Evolutionary conservation across 306 rosid genomes (phyloP).

Genomic region (Luffa aegyptiaca): DNA sequence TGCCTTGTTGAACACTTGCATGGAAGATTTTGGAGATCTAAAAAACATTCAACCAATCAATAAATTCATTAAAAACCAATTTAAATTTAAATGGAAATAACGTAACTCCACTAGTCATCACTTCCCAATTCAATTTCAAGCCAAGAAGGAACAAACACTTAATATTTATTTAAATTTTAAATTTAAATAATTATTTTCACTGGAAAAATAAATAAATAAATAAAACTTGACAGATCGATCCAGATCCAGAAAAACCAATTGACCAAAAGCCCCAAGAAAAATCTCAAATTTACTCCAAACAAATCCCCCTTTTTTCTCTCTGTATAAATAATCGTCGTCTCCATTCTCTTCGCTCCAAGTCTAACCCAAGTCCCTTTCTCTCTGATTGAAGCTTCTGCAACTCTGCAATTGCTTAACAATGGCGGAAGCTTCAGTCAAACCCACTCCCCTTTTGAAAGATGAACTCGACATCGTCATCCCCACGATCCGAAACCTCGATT

Average conservation of each 20-base stretch:
- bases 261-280: background rate
- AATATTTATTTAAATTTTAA: background rate
- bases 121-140: background rate
- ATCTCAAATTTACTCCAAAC: background rate
- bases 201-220: background rate
- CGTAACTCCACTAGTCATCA: background rate
- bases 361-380: background rate
- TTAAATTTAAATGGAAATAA: background rate
- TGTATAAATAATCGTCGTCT: background rate
- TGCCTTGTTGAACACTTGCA: background rate
- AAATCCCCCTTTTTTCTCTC: background rate
- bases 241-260: background rate
- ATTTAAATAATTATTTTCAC: background rate
- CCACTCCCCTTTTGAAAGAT: slow-evolving; percentile 20
- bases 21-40: background rate
- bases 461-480: slow-evolving; percentile 32
- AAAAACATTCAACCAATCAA: background rate
- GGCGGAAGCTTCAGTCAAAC: slow-evolving; percentile 15
- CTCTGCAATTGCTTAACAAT: background rate
- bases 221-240: background rate
- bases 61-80: background rate
- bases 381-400: background rate
- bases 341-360: slow-evolving; percentile 1
- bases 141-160: background rate
- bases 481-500: slow-evolving; percentile 30